Evolutionary conservation across 2,329 filamentous ascomycete species (phyloP).

Genomic region (Myriosclerotinia scirpicola): DNA sequence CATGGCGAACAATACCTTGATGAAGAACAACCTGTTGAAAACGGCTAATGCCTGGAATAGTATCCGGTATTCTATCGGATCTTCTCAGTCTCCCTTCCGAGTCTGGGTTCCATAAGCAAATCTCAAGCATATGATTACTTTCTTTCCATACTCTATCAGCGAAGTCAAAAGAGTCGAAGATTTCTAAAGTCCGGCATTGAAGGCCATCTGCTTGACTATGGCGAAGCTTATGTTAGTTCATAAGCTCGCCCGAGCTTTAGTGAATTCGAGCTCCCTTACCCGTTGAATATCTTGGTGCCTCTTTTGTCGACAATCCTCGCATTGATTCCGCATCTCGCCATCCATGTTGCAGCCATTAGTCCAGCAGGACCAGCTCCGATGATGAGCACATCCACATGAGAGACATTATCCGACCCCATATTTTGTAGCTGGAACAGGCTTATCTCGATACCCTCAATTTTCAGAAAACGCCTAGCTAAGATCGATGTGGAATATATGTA

Average conservation of each 20-base stretch:
- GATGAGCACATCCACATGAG: conserved; percentile 49
- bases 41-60: conserved; percentile 58
- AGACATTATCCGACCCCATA: background rate
- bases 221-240: background rate
- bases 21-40: conserved; percentile 68
- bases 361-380: conserved; percentile 52
- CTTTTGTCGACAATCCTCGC: conserved; percentile 51
- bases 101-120: conserved; percentile 62
- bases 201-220: conserved; percentile 63
- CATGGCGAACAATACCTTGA: conserved; percentile 50
- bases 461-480: background rate
- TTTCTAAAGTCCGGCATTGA: conserved; percentile 61
- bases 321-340: conserved; percentile 49
- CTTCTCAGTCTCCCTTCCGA: conserved; percentile 56
- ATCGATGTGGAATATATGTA: background rate
- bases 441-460: background rate
- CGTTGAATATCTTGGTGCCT: conserved; percentile 40
- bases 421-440: background rate
- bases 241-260: background rate
- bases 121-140: conserved; percentile 67
- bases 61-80: conserved; percentile 62
- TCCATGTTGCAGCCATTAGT: conserved; percentile 51
- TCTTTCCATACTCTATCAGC: conserved; percentile 64
- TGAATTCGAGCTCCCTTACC: conserved; percentile 18
- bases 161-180: conserved; percentile 72